Evolutionary conservation across 306 rosid genomes (phyloP).

Genomic region (Vicia sativa): DNA sequence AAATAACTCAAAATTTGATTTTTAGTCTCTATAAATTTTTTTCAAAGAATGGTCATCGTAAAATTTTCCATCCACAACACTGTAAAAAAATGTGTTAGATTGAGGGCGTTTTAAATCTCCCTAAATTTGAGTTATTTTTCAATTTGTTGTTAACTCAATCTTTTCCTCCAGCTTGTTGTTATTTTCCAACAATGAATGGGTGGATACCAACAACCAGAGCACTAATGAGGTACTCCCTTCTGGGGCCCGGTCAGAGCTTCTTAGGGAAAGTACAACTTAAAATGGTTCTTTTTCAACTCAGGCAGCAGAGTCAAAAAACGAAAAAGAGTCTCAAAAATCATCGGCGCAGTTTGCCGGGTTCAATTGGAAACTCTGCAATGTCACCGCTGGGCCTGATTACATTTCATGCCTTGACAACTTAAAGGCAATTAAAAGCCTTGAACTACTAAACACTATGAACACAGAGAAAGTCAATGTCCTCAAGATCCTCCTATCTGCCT

Average conservation of each 20-base stretch:
- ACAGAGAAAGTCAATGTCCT: conserved; percentile 99
- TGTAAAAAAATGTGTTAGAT: too few species aligned
- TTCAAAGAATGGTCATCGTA: too few species aligned
- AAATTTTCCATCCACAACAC: too few species aligned
- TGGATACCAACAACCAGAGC: conserved; percentile 46
- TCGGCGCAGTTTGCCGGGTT: conserved; percentile 51
- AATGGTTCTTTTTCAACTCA: conserved; percentile 79
- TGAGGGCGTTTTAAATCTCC: too few species aligned
- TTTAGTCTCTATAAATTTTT: too few species aligned
- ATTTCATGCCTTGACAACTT: conserved; percentile 99
- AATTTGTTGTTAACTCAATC: too few species aligned
- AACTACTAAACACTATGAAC: conserved; percentile 91
- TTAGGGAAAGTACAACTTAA: conserved; percentile 66
- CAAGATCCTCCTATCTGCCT: conserved; percentile 90
- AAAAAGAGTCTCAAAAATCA: conserved; percentile 65
- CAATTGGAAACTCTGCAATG: conserved; percentile 86
- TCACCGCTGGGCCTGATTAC: conserved; percentile 86
- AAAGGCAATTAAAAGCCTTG: conserved; percentile 67
- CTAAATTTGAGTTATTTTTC: too few species aligned
- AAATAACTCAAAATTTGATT: too few species aligned
- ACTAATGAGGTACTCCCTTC: conserved; percentile 68
- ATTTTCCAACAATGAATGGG: too few species aligned
- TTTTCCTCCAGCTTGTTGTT: too few species aligned
- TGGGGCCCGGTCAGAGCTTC: conserved; percentile 78
- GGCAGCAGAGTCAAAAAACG: conserved; percentile 79